Evolutionary conservation across 75 land plant species (phyloP), one percentile per base, ranked within the genome.

Genomic region (Picea glauca): DNA sequence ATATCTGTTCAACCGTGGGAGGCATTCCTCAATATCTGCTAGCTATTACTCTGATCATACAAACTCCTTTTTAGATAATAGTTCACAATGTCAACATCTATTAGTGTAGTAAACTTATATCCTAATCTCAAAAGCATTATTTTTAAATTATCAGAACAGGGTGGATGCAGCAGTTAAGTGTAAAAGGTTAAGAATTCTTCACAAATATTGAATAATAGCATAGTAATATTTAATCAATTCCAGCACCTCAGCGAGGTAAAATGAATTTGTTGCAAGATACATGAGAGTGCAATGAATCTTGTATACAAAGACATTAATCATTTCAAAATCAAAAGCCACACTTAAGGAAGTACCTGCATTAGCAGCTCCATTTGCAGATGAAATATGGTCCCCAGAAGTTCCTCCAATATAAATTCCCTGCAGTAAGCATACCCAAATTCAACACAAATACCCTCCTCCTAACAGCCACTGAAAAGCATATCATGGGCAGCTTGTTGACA

Each of bases 341-440:
- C 74, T 8, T 43, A 70, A 43, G 76, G 15, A 11, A 13, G 60
- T 56, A 75, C 76, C 76, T 57, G 76, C 56, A 75, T 75, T 75
- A 58, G 38, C 76, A 75, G 35, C 76, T 58, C 76, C 76, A 75
- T 75, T 75, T 26, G 30, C 46, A 75, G 76, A 43, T 54, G 76
- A 78, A 81, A 66, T 81, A 62, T 75, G 64, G 57, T 88, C 92
- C 57, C 80, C 86, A 35, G 76, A 77, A 38, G 60, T 80, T 54
- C 85, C 88, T 57, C 86, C 88, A 57, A 83, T 58, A 72, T 78
- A 81, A 13, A 86, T 2, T 56, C 88, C 88, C 92, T 90, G 88
- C 68, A 33, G 26, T 62, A 40, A 43, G 23, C 15, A 58, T 26
- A 11, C 20, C 4, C 14, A 63, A 12, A 30, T 5, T 31, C 33